Percentiles rank a stretch among this genome's conserved stretches.
These are phyloP conservation scores for Cadophora malorum DNA, from an alignment of 2,329 filamentous ascomycete species.

Conservation along the genomic window DNA sequence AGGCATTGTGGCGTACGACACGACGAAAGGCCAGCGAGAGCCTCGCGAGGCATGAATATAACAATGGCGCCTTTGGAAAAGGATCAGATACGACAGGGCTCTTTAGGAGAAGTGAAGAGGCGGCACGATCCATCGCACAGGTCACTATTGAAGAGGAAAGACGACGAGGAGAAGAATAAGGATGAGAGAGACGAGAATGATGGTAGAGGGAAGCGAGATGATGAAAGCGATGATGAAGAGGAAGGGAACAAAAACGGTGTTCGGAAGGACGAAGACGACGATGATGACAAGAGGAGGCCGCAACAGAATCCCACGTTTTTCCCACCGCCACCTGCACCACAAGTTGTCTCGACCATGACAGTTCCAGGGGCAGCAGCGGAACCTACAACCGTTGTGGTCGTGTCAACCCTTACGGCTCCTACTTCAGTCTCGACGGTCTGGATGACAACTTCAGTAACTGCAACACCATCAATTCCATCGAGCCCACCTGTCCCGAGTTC, in stretches of 20 bases:
- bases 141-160: constrained; percentile 11
- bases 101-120: constrained; percentile 28
- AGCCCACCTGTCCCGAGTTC: neutral
- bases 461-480: constrained; percentile 4
- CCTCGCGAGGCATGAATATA: constrained; percentile 42
- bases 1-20: constrained; percentile 37
- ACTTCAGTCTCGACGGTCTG: constrained; percentile 15
- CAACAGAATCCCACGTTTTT: neutral
- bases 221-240: constrained; percentile 21
- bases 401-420: constrained; percentile 26
- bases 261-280: constrained; percentile 12
- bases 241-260: constrained; percentile 5
- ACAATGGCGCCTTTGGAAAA: constrained; percentile 43
- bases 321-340: neutral
- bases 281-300: neutral
- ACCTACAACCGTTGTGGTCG: constrained; percentile 27
- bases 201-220: constrained; percentile 18
- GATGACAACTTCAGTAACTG: constrained; percentile 16
- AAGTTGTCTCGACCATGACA: constrained; percentile 7
- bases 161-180: neutral
- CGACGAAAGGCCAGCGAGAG: constrained; percentile 31
- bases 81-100: constrained; percentile 26
- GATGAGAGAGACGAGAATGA: neutral
- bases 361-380: constrained; percentile 15
- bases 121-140: constrained; percentile 28